Evolutionary conservation across 2,329 filamentous ascomycete species (phyloP), one percentile per base, ranked within the genome.

Genomic region (Xylariaceae sp.): DNA sequence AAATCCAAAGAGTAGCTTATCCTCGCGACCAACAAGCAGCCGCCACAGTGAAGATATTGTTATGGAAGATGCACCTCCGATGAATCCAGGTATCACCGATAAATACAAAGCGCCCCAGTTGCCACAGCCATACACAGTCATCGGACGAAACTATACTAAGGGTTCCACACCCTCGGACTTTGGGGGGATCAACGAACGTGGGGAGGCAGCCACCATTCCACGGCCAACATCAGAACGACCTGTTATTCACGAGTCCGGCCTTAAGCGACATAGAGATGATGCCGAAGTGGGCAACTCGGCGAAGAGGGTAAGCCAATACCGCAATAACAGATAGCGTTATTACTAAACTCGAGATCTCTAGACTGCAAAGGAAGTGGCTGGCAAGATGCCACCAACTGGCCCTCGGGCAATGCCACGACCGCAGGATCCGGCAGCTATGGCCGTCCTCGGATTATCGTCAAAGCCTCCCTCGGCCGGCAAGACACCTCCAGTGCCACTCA

Each of bases 121-220:
- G 18, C 61, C 66, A 5, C 60, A 66, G 45, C 66, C 62, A 0
- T 69, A 70, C 40, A 67, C 60, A 4, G 26, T 67, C 6, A 39
- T 66, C 21, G 64, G 64, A 26, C 61, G 63, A 15, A 54, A 47
- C 24, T 52, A 56, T 7, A 18, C 43, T 13, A 33, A 56, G n/a
- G 55, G 37, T 10, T 52, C 37, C 36, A 51, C 37, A 6, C 21
- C 21, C 26, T 41, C 50, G n/a, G 50, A 51, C 21, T 67, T 60
- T 37, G 60, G 58, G 9, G 66, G 67, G 3, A 48, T 71, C 23
- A 67, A 71, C 26, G 68, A 70, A 48, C 63, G 66, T 10, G 68
- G 68, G 3, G 67, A 71, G 47, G 53, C 58, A 9, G 55, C 59
- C 3, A 55, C 55, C 3, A 50, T 62, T n/a, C 50, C 53, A 15